Base-by-base conservation (phyloP, 1,139 yeast genomes). In the Pichia kudriavzevii region DNA sequence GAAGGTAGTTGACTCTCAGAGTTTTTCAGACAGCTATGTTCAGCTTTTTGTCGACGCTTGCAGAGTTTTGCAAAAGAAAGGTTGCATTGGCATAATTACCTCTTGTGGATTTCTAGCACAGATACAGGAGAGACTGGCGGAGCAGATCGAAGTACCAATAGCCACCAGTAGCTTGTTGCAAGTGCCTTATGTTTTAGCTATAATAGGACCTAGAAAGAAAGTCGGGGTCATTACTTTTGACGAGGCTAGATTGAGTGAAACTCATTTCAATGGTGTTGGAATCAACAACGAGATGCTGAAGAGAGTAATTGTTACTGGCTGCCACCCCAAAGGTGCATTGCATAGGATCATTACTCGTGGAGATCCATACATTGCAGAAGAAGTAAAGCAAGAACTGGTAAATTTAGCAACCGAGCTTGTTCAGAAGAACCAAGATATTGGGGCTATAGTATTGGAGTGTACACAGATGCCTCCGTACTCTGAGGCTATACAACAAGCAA, bases 201-300 rank as follows among this genome's bases (percentile, higher is more conserved):
- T 51, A 13, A 32, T 52, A 2, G 40, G 41, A 2, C 44, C 47
- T 5, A 47, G 39, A 7, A 50, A 50, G 28, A 53, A 48, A 24
- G 39, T 59, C 13, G 60, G 55, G 1, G 47, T 59, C 5, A 26
- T 59, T 15, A 58, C 64, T 1, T 59, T 59, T 43, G 59, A 58
- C 39, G 49, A 43, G 3, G 29, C 38, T 1, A 39, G 35, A 4
- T 40, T 59, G 4, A 53, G 58, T 6, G 38, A 41, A 14, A 41
- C 48, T 4, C 63, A 58, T 34, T 55, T 59, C 14, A 35, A 42
- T 3, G 62, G 58, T 2, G 48, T 55, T 19, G 60, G 46, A 2
- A 24, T 41, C n/a, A 41, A 48, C 7, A 37, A 35, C 5, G 45
- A 44, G 4, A 47, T 42, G 33, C 46, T 36, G 23, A 32, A 46